These are phyloP conservation scores for Cladosporium cucumerinum DNA, from an alignment of 2,329 filamentous ascomycete species.

Conservation along the genomic window DNA sequence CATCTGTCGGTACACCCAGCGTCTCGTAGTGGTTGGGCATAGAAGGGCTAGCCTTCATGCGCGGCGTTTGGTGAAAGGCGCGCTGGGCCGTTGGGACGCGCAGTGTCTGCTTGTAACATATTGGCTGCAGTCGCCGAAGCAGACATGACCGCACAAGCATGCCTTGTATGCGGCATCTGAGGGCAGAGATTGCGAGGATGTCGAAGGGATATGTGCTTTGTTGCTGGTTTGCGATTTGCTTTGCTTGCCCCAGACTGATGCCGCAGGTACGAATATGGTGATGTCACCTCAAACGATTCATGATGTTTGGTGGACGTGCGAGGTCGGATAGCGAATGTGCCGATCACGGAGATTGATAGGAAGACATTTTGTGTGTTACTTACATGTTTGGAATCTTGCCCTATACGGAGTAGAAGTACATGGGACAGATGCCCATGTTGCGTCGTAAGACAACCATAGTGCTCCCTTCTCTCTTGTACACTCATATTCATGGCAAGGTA, in stretches of 20 bases:
- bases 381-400: neutral
- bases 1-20: slow-evolving; percentile 66
- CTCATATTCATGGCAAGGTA: neutral
- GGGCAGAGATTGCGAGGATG: neutral
- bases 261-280: neutral
- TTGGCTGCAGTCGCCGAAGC: slow-evolving; percentile 27
- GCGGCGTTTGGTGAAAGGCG: slow-evolving; percentile 46
- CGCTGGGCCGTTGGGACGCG: neutral
- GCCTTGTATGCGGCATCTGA: slow-evolving; percentile 27
- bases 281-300: neutral
- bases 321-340: neutral
- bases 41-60: slow-evolving; percentile 35
- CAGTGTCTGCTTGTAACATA: slow-evolving; percentile 13
- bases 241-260: neutral
- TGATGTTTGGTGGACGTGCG: neutral
- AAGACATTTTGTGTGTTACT: neutral
- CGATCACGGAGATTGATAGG: neutral
- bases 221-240: neutral
- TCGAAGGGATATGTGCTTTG: neutral
- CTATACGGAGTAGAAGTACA: neutral
- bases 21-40: slow-evolving; percentile 74
- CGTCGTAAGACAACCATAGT: neutral
- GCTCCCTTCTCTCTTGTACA: neutral
- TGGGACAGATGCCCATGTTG: too few relatives aligned
- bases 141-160: slow-evolving; percentile 32